Evolutionary conservation across 306 rosid genomes (phyloP).

Genomic region (Glycine soja): DNA sequence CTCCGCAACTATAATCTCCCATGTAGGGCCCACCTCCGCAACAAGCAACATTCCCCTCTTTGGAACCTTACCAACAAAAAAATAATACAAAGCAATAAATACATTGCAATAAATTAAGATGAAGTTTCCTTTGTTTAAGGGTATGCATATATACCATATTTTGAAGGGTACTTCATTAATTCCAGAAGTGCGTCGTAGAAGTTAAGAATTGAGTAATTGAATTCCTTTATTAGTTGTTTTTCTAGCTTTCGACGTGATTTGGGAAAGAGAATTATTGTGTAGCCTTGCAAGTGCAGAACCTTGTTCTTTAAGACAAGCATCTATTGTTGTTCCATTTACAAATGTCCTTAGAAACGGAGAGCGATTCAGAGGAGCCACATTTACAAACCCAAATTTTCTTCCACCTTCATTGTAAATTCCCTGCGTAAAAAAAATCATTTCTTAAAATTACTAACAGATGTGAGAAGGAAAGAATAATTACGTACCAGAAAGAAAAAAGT

Average conservation of each 20-base stretch:
- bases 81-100: no score
- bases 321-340: conserved; percentile 5
- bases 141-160: no score
- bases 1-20: conserved; percentile 69
- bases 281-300: conserved; percentile 41
- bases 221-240: conserved; percentile 43
- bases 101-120: not conserved
- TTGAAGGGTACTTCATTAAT: conserved; percentile 10
- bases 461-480: no score
- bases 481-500: no score
- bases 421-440: no score
- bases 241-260: conserved; percentile 40
- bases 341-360: conserved; percentile 43
- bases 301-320: conserved; percentile 48
- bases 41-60: conserved; percentile 60
- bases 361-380: conserved; percentile 45
- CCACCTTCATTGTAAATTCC: conserved; percentile 48
- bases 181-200: conserved; percentile 4
- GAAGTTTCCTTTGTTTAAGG: no score
- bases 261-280: conserved; percentile 53
- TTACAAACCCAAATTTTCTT: conserved; percentile 61
- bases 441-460: no score
- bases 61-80: conserved; percentile 47
- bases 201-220: conserved; percentile 54
- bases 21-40: conserved; percentile 69